Base-by-base conservation (phyloP, 208 protist species). In the Leishmania arabica region DNA sequence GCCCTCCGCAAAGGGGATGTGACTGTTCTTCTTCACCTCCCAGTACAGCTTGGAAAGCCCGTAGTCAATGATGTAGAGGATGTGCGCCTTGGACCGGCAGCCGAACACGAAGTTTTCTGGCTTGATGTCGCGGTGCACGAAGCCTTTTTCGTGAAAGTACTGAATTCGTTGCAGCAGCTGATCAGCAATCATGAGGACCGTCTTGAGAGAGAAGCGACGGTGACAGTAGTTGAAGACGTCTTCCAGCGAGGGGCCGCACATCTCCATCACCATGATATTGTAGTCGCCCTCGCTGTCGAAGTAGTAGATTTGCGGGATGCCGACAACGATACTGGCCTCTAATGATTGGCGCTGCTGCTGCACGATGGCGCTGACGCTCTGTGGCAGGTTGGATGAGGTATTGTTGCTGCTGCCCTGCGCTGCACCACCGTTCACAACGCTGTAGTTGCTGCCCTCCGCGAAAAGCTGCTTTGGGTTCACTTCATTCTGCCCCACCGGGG, bases 181-280 rank as follows among this genome's bases (percentile, higher is more conserved):
- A 72, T 99, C 99, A 2, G 98, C 99, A 0, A 99, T 80, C 99
- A 99, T 99, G n/a, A 99, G 92, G n/a, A 99, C 97, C 37, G 99
- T 99, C 91, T 99, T 99, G 40, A 99, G 78, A 6, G 95, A 98
- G 84, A 99, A 99, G 71, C 92, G 91, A 56, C 93, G 88, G 79
- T 95, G 90, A 69, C 94, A 97, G 89, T 98, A 98, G 80, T 95
- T 97, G 81, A 98, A 97, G 24, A 98, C 69, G 76, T 97, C 93
- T 75, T 97, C 95, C 31, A 98, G 86, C 34, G 92, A 96, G 21
- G 96, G 95, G 3, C 96, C 96, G 65, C 96, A 95, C 49, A 98
- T 88, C 81, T 98, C 95, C 89, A 98, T 97, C 66, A 96, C 96
- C 88, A 98, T 92, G 1, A 97, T 98, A 87, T 99, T 99, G 86